phyloP scores from a whole-genome alignment of 768 basidiomycete genomes.

The Gloeostereum incarnatum region DNA sequence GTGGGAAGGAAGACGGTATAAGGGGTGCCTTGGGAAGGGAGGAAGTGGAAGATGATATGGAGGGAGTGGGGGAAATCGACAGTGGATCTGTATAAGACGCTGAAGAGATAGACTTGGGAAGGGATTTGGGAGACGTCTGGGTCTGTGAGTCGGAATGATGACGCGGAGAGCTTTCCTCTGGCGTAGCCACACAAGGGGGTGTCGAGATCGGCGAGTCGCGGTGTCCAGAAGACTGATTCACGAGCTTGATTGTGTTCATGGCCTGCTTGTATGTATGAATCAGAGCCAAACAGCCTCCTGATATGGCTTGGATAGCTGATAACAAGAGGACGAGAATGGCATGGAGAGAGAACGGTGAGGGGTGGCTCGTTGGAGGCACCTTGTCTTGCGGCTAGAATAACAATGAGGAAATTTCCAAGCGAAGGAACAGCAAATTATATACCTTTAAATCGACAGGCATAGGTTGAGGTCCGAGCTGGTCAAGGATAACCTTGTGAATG shows the following conservation, averaged over 20 bases:
- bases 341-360: slow-evolving; percentile 27
- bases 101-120: too few relatives aligned
- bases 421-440: slow-evolving; percentile 7
- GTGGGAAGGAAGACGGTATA: slow-evolving; percentile 6
- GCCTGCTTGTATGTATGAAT: slow-evolving; percentile 62
- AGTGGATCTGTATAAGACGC: slow-evolving; percentile 6
- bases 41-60: slow-evolving; percentile 15
- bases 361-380: slow-evolving; percentile 15
- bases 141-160: too few relatives aligned
- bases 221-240: slow-evolving; percentile 34
- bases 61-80: slow-evolving; percentile 11
- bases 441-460: slow-evolving; percentile 22
- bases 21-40: slow-evolving; percentile 10
- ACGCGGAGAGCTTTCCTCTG: too few relatives aligned
- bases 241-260: slow-evolving; percentile 53
- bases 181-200: too few relatives aligned
- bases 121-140: too few relatives aligned
- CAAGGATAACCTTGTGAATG: slow-evolving; percentile 60
- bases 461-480: slow-evolving; percentile 42
- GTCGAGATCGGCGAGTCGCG: not conserved
- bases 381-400: slow-evolving; percentile 8
- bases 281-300: slow-evolving; percentile 58
- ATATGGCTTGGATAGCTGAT: slow-evolving; percentile 64
- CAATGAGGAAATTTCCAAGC: slow-evolving; percentile 1
- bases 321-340: slow-evolving; percentile 59